A percentile compares a stretch with the other conserved stretches of the same genome.
These are phyloP conservation scores for Furcasterigmium furcatum DNA, from an alignment of 2,329 filamentous ascomycete genomes.

Conservation along the genomic window DNA sequence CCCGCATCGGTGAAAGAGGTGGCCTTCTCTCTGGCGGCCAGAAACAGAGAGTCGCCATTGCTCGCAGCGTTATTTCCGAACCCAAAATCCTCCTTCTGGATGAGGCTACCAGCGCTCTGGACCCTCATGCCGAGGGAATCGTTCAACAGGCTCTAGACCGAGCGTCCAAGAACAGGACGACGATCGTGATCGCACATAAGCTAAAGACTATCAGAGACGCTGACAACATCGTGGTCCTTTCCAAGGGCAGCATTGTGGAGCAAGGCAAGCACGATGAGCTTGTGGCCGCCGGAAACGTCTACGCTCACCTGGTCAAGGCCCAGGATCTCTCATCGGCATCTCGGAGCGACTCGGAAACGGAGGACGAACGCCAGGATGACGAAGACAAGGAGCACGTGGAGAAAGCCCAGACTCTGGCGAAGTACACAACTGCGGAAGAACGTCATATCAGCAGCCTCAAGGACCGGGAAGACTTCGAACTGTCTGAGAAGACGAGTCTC, in stretches of 20 bases:
- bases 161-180: conserved; percentile 54
- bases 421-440: conserved; percentile 13
- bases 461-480: conserved; percentile 32
- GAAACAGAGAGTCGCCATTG: conserved; percentile 65
- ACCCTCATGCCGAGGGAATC: conserved; percentile 41
- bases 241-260: conserved; percentile 56
- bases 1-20: conserved; percentile 61
- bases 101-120: conserved; percentile 62
- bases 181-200: conserved; percentile 62
- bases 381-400: background rate
- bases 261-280: conserved; percentile 60
- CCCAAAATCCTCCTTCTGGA: conserved; percentile 64
- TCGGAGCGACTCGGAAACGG: conserved; percentile 12
- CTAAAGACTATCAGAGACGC: conserved; percentile 58
- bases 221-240: conserved; percentile 64
- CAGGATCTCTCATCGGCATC: conserved; percentile 26
- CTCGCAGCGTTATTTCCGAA: conserved; percentile 62
- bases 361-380: background rate
- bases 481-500: conserved; percentile 24
- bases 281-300: conserved; percentile 40
- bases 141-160: conserved; percentile 56
- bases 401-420: background rate
- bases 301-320: conserved; percentile 45
- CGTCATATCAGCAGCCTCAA: conserved; percentile 24
- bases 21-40: conserved; percentile 66